Percentiles rank a stretch among this genome's conserved stretches.
These are phyloP conservation scores for Aspergillus awamori DNA, from an alignment of 2,329 filamentous ascomycete species.

Conservation along the genomic window DNA sequence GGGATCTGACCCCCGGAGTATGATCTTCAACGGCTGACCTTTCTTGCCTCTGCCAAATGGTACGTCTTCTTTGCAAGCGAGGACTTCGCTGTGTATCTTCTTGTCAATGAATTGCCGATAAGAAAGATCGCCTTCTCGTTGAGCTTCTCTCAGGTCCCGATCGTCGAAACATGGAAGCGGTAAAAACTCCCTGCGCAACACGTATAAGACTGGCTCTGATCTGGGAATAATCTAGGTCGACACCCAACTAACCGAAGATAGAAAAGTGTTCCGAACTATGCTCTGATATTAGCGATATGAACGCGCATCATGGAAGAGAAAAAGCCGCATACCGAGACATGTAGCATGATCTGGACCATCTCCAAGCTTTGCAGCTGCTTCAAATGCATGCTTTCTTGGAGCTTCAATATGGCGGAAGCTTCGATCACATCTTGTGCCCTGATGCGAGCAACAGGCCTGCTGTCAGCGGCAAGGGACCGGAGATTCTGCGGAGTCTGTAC, in stretches of 20 bases:
- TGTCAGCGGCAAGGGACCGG: conserved; percentile 9
- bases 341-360: conserved; percentile 52
- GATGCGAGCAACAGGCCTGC: conserved; percentile 15
- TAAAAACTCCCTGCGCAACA: conserved; percentile 34
- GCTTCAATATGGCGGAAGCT: conserved; percentile 8
- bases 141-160: conserved; percentile 33
- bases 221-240: neutral
- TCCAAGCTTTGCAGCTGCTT: conserved; percentile 51
- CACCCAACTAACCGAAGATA: conserved; percentile 35
- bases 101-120: conserved; percentile 33
- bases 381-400: conserved; percentile 22
- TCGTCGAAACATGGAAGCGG: conserved; percentile 41
- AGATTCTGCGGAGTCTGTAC: conserved; percentile 19
- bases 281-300: conserved; percentile 4
- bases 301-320: neutral
- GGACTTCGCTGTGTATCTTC: conserved; percentile 10
- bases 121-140: conserved; percentile 28
- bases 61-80: conserved; percentile 11
- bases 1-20: conserved; percentile 44
- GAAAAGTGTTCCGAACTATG: conserved; percentile 39
- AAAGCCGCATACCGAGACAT: conserved; percentile 45
- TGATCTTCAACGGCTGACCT: conserved; percentile 42
- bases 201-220: conserved; percentile 17
- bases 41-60: conserved; percentile 28
- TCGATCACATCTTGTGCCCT: conserved; percentile 20